Base-by-base conservation (phyloP, 2,329 filamentous ascomycete species). In the Aspergillus novoparasiticus region DNA sequence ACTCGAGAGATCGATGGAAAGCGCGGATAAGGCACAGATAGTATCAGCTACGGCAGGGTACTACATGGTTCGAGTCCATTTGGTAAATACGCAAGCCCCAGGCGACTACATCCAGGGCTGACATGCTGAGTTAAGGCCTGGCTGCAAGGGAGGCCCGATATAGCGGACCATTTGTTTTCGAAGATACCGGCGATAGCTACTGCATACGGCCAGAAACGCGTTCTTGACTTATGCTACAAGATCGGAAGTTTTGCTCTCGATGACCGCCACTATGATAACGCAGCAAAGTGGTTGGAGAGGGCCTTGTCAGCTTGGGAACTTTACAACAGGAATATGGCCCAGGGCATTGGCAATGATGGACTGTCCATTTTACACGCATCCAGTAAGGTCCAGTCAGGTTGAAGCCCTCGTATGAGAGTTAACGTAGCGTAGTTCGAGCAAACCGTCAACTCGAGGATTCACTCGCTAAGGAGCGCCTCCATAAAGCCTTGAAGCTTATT, bases 161-260 rank as follows among this genome's bases (percentile, higher is more conserved):
- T 93, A 55, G 91, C 92, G 32, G 92, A 96, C 60, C 87, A 92
- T 75, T 87, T 95, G 82, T 94, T 90, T 75, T 77, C 77, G 41
- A 91, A 91, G 69, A 77, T 87, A 54, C 69, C 78, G 64, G n/a
- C 75, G 78, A 11, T 75, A 69, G 43, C 71, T 70, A 26, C 70
- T 58, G 59, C 73, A 0, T 73, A 86, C 2, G 83, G 88, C 50
- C 75, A 83, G 0, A 65, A 76, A 2, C 83, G 83, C 1, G 81
- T 94, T 50, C 85, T 88, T 4, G 89, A 93, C 68, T 79, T 89
- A 2, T 81, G 93, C 9, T 91, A 89, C 66, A 87, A 90, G 63
- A 90, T 96, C 46, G 93, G 93, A 4, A 87, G 84, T 55, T 82
- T 83, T 16, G 76, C 89, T 16, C 74, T 87, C 2, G 75, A 73